Percentiles rank a stretch among this genome's conserved stretches.
phyloP scores from a whole-genome alignment of 257 asterid genomes.

The Lantana camara region DNA sequence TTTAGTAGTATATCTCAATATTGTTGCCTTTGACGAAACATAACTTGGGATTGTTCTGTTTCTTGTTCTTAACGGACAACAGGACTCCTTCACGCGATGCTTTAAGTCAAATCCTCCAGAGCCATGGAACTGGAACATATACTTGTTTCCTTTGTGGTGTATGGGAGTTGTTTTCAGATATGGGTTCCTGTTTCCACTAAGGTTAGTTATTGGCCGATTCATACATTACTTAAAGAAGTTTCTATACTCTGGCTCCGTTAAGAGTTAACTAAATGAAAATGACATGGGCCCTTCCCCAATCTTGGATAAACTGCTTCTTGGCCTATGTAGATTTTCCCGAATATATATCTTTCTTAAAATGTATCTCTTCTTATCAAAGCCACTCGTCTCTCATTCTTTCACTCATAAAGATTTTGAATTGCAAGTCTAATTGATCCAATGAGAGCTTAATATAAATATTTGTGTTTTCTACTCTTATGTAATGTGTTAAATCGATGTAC shows the following conservation, averaged over 20 bases:
- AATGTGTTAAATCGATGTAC: too few species aligned
- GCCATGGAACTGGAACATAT: constrained; percentile 96
- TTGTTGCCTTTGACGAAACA: constrained; percentile 6
- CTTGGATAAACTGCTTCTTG: too few species aligned
- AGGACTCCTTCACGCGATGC: constrained; percentile 98
- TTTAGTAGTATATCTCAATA: constrained; percentile 7
- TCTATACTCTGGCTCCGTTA: not conserved
- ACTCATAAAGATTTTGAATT: not conserved
- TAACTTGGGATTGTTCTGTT: not conserved
- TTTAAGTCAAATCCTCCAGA: constrained; percentile 97
- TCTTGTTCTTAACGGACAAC: constrained; percentile 31
- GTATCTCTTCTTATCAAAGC: not conserved
- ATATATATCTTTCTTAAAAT: not conserved
- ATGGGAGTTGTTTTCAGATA: constrained; percentile 90
- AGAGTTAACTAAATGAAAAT: not conserved
- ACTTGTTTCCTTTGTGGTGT: constrained; percentile 98
- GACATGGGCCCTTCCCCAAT: too few species aligned
- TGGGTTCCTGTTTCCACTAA: constrained; percentile 78
- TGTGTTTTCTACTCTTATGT: not conserved
- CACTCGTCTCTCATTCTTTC: not conserved
- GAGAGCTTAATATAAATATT: not conserved
- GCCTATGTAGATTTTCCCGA: not conserved
- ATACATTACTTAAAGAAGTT: not conserved
- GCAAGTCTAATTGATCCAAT: not conserved
- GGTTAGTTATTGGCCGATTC: constrained; percentile 45